phyloP scores from a whole-genome alignment of 2,329 filamentous ascomycete genomes.

The Davidsoniella eucalypti region DNA sequence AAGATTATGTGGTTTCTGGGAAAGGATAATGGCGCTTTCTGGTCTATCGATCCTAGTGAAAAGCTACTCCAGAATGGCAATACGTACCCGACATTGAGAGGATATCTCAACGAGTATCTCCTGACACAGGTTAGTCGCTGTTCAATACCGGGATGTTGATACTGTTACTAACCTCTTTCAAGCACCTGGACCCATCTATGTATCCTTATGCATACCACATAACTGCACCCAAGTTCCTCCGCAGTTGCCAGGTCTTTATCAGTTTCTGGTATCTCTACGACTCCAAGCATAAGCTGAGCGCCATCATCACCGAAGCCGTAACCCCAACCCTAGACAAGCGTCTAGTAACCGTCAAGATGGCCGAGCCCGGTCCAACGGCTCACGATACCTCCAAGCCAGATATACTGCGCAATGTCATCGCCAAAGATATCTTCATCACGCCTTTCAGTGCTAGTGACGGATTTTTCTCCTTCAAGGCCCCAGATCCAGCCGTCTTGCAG shows the following conservation, averaged over 20 bases:
- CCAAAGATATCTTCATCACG: constrained; percentile 61
- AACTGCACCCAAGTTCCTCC: constrained; percentile 51
- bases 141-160: too few species aligned
- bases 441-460: constrained; percentile 52
- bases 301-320: constrained; percentile 58
- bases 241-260: constrained; percentile 58
- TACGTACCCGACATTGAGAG: constrained; percentile 25
- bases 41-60: constrained; percentile 40
- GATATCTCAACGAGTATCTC: constrained; percentile 46
- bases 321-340: constrained; percentile 61
- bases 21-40: constrained; percentile 28
- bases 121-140: constrained; percentile 30
- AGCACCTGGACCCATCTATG: constrained; percentile 40
- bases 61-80: constrained; percentile 40
- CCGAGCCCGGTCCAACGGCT: not conserved
- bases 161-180: constrained; percentile 9
- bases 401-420: too few species aligned
- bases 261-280: constrained; percentile 70
- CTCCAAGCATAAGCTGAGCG: constrained; percentile 35
- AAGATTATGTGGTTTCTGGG: constrained; percentile 4
- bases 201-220: constrained; percentile 56
- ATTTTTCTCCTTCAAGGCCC: constrained; percentile 32
- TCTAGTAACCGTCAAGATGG: constrained; percentile 38
- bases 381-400: constrained; percentile 26
- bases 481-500: constrained; percentile 20